Base-by-base conservation (phyloP, 768 basidiomycete species). In the Tephrocybe sp. region DNA sequence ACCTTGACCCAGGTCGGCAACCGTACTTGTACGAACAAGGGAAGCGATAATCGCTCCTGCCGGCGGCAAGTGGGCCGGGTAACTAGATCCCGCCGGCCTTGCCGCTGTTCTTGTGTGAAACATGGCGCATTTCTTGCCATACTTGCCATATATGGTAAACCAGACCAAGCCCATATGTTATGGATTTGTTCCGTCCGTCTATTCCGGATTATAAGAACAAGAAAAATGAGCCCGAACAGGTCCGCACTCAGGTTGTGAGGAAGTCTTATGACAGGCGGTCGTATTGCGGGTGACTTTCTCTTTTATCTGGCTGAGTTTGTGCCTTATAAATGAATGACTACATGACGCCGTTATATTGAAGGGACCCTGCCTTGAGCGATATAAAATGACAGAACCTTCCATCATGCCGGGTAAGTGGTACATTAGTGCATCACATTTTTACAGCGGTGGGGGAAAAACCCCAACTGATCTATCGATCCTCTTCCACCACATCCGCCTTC, bases 41-140 rank as follows among this genome's bases (percentile, higher is more conserved):
- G 34, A 12, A 36, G n/a, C n/a, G n/a, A 6, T 36, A 9, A 15
- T 36, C n/a, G 28, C 34, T 15, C 9, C 5, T 36, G 34, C 49
- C 45, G 52, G 48, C 52, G 52, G 56, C 48, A 44, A 36, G 8
- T 36, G n/a, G n/a, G 4, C 5, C 12, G 40, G 24, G 24, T 48
- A 51, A 52, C 37, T 34, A 46, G 37, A 40, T 24, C 44, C 52
- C 56, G 56, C 45, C 48, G 55, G 55, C 33, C 41, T 34, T 53
- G 26, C 44, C 37, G 33, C 32, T 15, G 45, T 30, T 25, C 42
- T 32, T 33, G 28, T 20, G 17, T 30, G 7, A 45, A 38, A 50
- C 46, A 32, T 37, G 45, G 49, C 23, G 28, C 11, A 40, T 10
- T 33, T 1, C 21, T 53, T 57, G 39, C 51, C 45, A 50, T 45